These are phyloP conservation scores for Ramaria sp. DNA, from an alignment of 768 basidiomycete species.

Conservation along the genomic window DNA sequence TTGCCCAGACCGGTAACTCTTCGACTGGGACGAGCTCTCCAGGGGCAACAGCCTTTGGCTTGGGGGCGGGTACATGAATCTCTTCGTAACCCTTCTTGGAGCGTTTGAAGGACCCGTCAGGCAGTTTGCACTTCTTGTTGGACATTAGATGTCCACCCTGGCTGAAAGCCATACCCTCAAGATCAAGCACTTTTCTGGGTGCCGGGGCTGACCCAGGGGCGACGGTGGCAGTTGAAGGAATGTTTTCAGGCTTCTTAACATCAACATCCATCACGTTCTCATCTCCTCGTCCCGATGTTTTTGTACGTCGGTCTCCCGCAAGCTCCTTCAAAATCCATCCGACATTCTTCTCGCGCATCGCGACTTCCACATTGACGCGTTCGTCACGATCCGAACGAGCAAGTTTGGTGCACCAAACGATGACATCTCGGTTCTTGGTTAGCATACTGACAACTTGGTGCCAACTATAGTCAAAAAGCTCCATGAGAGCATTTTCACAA, in stretches of 20 bases:
- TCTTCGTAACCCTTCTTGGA: constrained; percentile 96
- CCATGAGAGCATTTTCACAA: constrained; percentile 93
- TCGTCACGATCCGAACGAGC: constrained; percentile 84
- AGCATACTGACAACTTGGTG: constrained; percentile 86
- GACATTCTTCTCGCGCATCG: constrained; percentile 94
- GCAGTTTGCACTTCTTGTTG: constrained; percentile 96
- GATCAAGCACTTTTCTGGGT: constrained; percentile 76
- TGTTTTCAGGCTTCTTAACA: constrained; percentile 24
- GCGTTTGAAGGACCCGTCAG: constrained; percentile 96
- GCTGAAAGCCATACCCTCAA: constrained; percentile 91
- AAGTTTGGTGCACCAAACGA: constrained; percentile 97
- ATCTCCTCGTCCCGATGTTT: constrained; percentile 23
- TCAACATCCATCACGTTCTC: constrained; percentile 76
- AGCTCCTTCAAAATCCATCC: constrained; percentile 93
- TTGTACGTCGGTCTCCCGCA: constrained; percentile 65
- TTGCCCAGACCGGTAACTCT: constrained; percentile 76
- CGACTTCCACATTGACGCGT: constrained; percentile 87
- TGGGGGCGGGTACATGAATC: constrained; percentile 92
- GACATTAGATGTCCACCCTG: constrained; percentile 97
- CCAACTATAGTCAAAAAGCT: constrained; percentile 87
- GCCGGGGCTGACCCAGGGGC: constrained; percentile 81
- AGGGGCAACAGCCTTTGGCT: constrained; percentile 51
- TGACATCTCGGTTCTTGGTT: constrained; percentile 89
- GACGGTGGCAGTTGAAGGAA: constrained; percentile 78
- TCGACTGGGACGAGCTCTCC: constrained; percentile 65